Evolutionary conservation across 495 filamentous ascomycete species (phyloP), one percentile per base, ranked within the genome.

Genomic region (Aspergillus panamensis): DNA sequence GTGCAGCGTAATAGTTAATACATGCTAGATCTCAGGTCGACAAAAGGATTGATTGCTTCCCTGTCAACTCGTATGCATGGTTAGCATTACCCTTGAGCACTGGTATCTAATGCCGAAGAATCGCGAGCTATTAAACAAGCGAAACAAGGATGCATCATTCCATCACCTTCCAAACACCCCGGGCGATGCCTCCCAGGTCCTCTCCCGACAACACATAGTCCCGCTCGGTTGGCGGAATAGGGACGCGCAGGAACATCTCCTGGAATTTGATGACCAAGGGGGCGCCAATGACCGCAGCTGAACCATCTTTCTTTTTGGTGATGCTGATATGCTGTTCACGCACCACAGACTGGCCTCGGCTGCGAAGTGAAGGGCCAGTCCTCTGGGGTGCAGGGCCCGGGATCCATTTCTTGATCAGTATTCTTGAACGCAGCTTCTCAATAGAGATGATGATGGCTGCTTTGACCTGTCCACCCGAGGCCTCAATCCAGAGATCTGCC

Each of bases 231-330:
- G 47, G 47, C 47, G 47, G 47, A 49, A 2, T 17, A 13, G 16
- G 16, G 9, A 12, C 25, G 21, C 47, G 47, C 12, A 49, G 47
- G 31, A 49, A 49, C 47, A 49, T 49, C 29, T 49, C 47, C 29
- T 49, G 21, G 29, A 49, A 49, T 13, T 3, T 6, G 16, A 49
- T 49, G 14, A 32, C 47, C 47, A 49, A 30, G 10, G 47, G 47
- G 7, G 25, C 47, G 21, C 47, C 47, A 13, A 6, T 31, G 25
- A 49, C 16, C 2, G 21, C 25, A 32, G 47, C 25, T 14, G 47
- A 49, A 3, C 47, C 47, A 21, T 49, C 25, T 14, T 49, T 10
- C 3, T 17, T 32, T 32, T 30, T 32, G 29, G 47, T 49, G 29
- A 49, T 49, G 9, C 10, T n/a, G 13, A 49, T n/a, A 13, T 25